A percentile compares a stretch with the other conserved stretches of the same genome.
Conservation (phyloP, 352 stramenopile genomes). For the Peronospora farinosa region DNA sequence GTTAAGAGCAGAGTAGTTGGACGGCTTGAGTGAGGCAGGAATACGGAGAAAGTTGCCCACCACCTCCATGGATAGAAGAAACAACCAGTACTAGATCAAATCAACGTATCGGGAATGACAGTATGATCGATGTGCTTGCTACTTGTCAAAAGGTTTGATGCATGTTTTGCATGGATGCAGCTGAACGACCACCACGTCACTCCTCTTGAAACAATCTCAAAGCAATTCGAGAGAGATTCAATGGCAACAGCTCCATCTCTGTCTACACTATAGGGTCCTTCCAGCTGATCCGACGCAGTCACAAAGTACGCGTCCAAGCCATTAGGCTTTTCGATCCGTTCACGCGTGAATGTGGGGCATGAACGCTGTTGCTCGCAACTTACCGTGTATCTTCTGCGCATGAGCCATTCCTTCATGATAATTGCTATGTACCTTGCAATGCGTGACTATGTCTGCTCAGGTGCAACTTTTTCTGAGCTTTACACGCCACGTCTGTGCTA, state of each 20-base stretch:
- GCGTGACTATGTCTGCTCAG: conserved; percentile 47
- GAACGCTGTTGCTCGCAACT: conserved; percentile 37
- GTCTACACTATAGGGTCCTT: conserved; percentile 35
- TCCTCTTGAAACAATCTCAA: neutral
- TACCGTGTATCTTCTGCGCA: conserved; percentile 35
- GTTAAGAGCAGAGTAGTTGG: conserved; percentile 1
- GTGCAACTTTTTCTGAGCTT: too few species aligned
- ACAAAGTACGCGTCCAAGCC: conserved; percentile 45
- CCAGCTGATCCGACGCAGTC: conserved; percentile 48
- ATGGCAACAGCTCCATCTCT: neutral
- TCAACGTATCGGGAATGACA: neutral
- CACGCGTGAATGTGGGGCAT: conserved; percentile 29
- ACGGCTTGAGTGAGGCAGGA: neutral
- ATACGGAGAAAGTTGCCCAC: neutral
- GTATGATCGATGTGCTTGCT: too few species aligned
- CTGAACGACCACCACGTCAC: too few species aligned
- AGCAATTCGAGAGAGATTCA: neutral
- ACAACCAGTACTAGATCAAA: neutral
- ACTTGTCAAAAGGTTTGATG: too few species aligned
- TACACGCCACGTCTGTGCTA: conserved; percentile 50
- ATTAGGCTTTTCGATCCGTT: conserved; percentile 40
- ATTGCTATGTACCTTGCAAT: conserved; percentile 48
- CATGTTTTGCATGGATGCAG: too few species aligned
- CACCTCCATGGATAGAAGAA: neutral
- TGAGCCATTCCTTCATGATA: conserved; percentile 46